Evolutionary conservation across 2,329 filamentous ascomycete genomes (phyloP), one percentile per base, ranked within the genome.

Genomic region (Sclerotiophoma versabilis): DNA sequence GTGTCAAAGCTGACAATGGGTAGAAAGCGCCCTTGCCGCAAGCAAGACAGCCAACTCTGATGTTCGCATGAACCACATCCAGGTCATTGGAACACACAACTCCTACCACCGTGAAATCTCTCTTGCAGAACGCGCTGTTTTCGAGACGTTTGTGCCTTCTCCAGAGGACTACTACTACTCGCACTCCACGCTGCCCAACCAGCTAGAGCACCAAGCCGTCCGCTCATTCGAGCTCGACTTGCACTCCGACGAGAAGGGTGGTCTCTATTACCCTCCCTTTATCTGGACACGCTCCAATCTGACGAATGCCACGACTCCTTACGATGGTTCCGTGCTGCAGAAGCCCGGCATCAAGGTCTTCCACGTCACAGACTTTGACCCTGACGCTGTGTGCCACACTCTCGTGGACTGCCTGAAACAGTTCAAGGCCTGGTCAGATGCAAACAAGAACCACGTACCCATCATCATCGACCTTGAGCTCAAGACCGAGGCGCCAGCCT

Each of bases 11-110:
- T 65, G 48, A 62, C 32, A n/a, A 11, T 6, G 3, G 30, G 4
- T 25, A 69, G 62, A 65, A 36, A 49, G 52, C 41, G 58, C 52
- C 17, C 29, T 54, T 8, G 55, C 53, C 9, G 36, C 37, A 22
- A 42, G 52, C 36, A 55, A 55, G 38, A 53, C 52, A 14, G 57
- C 54, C 23, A 53, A 60, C 12, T 49, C 58, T 6, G 57, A 64
- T 43, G 64, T 82, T 44, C 80, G 79, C 44, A 77, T 83, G 71
- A 83, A 83, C 64, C 79, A 83, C 39, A 77, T 82, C 39, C 80
- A 83, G 61, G 76, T 82, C 34, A 68, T 82, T 30, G 80, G 80
- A 58, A 81, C 80, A 0, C 80, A 83, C 64, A 83, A 83, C 66
- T 79, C 76, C 57, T 83, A 83, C 65, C 80, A 83, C 55, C 72